A percentile compares a stretch with the other conserved stretches of the same genome.
phyloP scores from a whole-genome alignment of 306 rosid genomes.

The Quercus berberidifolia region DNA sequence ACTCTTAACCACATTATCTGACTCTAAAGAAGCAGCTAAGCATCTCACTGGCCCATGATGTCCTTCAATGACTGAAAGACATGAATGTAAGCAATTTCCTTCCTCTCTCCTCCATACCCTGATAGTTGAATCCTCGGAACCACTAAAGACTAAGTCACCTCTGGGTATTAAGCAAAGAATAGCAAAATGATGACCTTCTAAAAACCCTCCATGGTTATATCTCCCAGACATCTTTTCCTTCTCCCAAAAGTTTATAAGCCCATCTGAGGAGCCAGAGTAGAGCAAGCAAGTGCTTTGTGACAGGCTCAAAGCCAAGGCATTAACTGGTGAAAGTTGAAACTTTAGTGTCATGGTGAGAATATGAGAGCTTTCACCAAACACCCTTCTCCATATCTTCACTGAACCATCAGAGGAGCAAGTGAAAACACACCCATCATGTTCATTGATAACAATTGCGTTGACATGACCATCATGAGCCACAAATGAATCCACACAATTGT shows the following conservation, averaged over 20 bases:
- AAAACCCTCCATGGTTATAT: conserved; percentile 48
- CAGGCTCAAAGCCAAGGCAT: conserved; percentile 40
- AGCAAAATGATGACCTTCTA: conserved; percentile 52
- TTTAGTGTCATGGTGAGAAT: conserved; percentile 53
- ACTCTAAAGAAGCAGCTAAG: conserved; percentile 44
- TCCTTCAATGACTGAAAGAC: conserved; percentile 46
- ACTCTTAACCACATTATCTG: conserved; percentile 31
- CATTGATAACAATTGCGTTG: conserved; percentile 45
- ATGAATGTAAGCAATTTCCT: conserved; percentile 44
- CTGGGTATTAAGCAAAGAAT: conserved; percentile 45
- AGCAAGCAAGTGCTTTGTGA: conserved; percentile 26
- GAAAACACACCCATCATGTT: conserved; percentile 55
- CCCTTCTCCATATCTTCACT: conserved; percentile 57
- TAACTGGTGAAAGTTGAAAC: conserved; percentile 42
- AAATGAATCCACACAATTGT: conserved; percentile 45
- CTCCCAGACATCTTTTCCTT: conserved; percentile 47
- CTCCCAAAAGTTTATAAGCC: conserved; percentile 53
- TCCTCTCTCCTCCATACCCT: conserved; percentile 58
- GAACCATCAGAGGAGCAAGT: conserved; percentile 59
- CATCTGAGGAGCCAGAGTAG: conserved; percentile 50
- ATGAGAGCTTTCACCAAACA: conserved; percentile 52
- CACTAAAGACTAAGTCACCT: conserved; percentile 42
- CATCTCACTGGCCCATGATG: conserved; percentile 54
- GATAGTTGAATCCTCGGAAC: conserved; percentile 43
- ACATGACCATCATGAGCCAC: conserved; percentile 49